Base-by-base conservation (phyloP, 2,329 filamentous ascomycete genomes). In the Xylariaceae sp. region DNA sequence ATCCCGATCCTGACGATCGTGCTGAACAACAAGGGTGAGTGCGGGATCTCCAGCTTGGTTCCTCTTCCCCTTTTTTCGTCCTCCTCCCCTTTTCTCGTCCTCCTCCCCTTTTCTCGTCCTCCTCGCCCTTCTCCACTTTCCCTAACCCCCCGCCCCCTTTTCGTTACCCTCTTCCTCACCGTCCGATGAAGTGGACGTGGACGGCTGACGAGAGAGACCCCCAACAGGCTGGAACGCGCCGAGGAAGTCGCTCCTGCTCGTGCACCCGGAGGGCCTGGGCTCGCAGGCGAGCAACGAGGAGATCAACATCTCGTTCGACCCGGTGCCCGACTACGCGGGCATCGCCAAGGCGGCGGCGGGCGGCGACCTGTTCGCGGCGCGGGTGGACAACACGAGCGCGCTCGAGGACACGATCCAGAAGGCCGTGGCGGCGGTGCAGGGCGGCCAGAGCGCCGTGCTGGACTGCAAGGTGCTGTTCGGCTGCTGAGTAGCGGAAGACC, bases 311-410 rank as follows among this genome's bases (percentile, higher is more conserved):
- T 72, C 70, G 1, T 77, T 79, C 40, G 61, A 65, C 17, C 75
- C 75, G 0, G 59, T 63, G 4, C 75, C 75, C 0, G 71, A 79
- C 50, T 79, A 75, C 45, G 54, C 70, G 1, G 74, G 72, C 23
- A 76, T 79, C 31, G 75, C 74, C 14, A 74, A 75, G 57, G 75
- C 74, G 1, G 72, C 75, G 0, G 68, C 70, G 0, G 70, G 67
- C 2, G 73, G 73, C 5, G 62, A 73, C 14, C 53, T 76, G 6
- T 67, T 67, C 36, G 60, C 72, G 0, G 68, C 65, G 0, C 57
- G 55, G 33, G 69, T 73, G 1, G 64, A 67, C 28, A 59, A 65
- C 34, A 58, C 61, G 2, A 56, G 56, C 2, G 63, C 69, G 12
- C 56, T 77, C 6, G 65, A 71, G 29, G 49, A 42, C 2, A 63